These are phyloP conservation scores for Aspergillus ostianus DNA, from an alignment of 495 filamentous ascomycete genomes.

Conservation along the genomic window DNA sequence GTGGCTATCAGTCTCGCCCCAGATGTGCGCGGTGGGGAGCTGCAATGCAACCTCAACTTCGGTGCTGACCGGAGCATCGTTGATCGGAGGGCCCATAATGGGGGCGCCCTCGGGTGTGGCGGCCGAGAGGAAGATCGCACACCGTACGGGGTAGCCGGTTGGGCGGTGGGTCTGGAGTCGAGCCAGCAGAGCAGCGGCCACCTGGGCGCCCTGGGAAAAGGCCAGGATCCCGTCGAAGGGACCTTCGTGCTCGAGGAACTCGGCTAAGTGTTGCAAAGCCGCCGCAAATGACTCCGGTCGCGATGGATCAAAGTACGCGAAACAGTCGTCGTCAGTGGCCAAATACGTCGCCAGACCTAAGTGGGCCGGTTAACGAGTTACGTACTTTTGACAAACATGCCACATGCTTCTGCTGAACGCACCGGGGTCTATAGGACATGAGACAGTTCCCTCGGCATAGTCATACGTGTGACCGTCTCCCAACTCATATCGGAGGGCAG, in stretches of 20 bases:
- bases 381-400: no score
- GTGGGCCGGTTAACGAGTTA: no score
- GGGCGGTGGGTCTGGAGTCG: background rate
- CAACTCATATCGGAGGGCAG: no score
- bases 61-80: no score
- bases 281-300: slow-evolving; percentile 2
- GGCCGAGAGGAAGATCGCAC: slow-evolving; percentile 14
- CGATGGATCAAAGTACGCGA: slow-evolving; percentile 7
- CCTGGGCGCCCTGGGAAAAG: slow-evolving; percentile 29
- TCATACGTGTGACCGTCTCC: no score
- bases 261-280: slow-evolving; percentile 9
- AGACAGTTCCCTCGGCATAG: no score
- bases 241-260: slow-evolving; percentile 23
- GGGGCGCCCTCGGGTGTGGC: no score
- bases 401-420: no score
- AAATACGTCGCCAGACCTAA: no score
- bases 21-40: slow-evolving; percentile 26
- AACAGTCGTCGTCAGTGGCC: background rate
- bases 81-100: no score
- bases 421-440: no score
- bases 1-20: slow-evolving; percentile 23
- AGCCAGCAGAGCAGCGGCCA: slow-evolving; percentile 9
- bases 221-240: slow-evolving; percentile 38
- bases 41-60: no score
- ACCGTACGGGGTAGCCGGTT: background rate